A percentile compares a stretch with the other conserved stretches of the same genome.
Conservation (phyloP, 2,329 filamentous ascomycete genomes). For the Aspergillus japonicus region DNA sequence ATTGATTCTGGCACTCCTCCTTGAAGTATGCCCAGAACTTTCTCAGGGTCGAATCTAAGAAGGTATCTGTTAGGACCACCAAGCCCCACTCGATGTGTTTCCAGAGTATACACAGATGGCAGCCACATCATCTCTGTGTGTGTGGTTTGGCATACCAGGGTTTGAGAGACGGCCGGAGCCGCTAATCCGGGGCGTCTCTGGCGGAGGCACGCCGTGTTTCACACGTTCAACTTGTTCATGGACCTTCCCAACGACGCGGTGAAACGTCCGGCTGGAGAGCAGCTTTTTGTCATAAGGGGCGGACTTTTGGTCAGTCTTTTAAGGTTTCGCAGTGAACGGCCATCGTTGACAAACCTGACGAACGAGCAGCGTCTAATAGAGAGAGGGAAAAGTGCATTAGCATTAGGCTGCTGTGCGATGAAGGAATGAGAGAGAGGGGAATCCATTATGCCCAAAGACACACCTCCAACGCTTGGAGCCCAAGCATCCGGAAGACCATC, state of each 20-base stretch:
- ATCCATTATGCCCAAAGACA: slow-evolving; percentile 13
- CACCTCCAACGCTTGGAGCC: slow-evolving; percentile 38
- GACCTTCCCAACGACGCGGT: slow-evolving; percentile 44
- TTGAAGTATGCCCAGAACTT: slow-evolving; percentile 42
- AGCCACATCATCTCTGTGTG: neutral
- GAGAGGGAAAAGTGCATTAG: neutral
- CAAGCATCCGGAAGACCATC: slow-evolving; percentile 30
- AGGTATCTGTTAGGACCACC: neutral
- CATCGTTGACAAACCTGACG: slow-evolving; percentile 28
- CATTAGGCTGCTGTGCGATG: neutral
- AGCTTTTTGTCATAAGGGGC: slow-evolving; percentile 29
- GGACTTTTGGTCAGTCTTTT: slow-evolving; percentile 8
- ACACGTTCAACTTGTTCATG: slow-evolving; percentile 44
- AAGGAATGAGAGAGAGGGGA: neutral
- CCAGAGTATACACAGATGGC: neutral
- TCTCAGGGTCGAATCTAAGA: slow-evolving; percentile 26
- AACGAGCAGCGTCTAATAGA: neutral
- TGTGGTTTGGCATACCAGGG: slow-evolving; percentile 24
- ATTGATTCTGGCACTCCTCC: slow-evolving; percentile 44
- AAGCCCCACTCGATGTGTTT: neutral
- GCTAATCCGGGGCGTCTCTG: slow-evolving; percentile 34
- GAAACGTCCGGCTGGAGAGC: slow-evolving; percentile 44
- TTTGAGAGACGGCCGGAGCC: neutral
- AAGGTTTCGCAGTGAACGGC: neutral
- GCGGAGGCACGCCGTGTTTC: slow-evolving; percentile 42